These are phyloP conservation scores for Infundibulicybe gibba DNA, from an alignment of 768 basidiomycete genomes.

Conservation along the genomic window DNA sequence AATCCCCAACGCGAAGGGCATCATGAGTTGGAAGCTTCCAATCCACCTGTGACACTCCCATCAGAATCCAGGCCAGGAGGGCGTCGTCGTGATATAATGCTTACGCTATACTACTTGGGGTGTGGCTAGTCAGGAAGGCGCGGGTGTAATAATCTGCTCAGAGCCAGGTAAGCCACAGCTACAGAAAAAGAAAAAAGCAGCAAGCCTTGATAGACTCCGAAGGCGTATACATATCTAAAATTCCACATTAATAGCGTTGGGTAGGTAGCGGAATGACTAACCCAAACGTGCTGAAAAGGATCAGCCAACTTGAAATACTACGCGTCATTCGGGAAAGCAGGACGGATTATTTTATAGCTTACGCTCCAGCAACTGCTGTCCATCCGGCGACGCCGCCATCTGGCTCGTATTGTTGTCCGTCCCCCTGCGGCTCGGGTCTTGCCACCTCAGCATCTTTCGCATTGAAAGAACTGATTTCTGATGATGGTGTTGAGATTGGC, in stretches of 20 bases:
- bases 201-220: slow-evolving; percentile 12
- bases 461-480: no score
- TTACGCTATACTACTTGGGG: slow-evolving; percentile 10
- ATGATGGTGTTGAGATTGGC: no score
- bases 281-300: slow-evolving; percentile 12
- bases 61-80: not conserved
- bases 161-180: not conserved
- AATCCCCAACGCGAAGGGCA: slow-evolving; percentile 41
- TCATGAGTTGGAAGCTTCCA: slow-evolving; percentile 47
- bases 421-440: no score
- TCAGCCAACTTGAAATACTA: slow-evolving; percentile 7
- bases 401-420: no score
- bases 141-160: slow-evolving; percentile 9
- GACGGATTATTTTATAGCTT: no score
- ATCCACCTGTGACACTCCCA: slow-evolving; percentile 32
- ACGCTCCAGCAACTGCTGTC: no score
- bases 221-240: slow-evolving; percentile 8
- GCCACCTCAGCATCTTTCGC: no score
- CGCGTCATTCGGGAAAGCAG: no score
- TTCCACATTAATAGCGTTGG: not conserved
- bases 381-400: no score
- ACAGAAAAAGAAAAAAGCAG: not conserved
- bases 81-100: not conserved
- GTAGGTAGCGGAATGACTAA: not conserved
- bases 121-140: slow-evolving; percentile 1